These are phyloP conservation scores for Davidsoniella neocaledoniae DNA, from an alignment of 2,329 filamentous ascomycete genomes.

Conservation along the genomic window DNA sequence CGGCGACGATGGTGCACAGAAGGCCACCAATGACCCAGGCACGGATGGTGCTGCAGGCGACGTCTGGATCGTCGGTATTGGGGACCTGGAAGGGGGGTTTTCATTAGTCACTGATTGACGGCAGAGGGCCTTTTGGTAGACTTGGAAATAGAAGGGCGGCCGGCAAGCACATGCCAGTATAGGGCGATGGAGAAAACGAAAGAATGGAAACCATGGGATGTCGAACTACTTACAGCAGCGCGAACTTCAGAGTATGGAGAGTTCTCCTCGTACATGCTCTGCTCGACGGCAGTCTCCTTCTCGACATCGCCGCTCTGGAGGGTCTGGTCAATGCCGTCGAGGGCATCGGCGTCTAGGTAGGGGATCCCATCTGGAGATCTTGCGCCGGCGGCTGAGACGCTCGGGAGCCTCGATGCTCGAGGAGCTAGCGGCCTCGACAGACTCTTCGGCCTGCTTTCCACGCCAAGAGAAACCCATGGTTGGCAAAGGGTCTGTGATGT, in stretches of 20 bases:
- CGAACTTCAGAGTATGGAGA: conserved; percentile 37
- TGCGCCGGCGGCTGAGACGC: conserved; percentile 6
- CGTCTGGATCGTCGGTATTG: conserved; percentile 31
- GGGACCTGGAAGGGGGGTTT: conserved; percentile 10
- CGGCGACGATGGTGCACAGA: conserved; percentile 40
- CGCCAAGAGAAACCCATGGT: conserved; percentile 12
- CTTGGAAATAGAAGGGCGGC: no score
- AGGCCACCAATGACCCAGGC: conserved; percentile 41
- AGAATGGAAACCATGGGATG: conserved; percentile 21
- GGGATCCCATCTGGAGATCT: conserved; percentile 36
- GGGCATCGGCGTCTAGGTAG: conserved; percentile 35
- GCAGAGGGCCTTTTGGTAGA: no score
- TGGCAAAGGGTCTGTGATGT: not conserved
- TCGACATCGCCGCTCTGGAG: conserved; percentile 27
- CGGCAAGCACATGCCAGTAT: conserved; percentile 13
- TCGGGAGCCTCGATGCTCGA: conserved; percentile 7
- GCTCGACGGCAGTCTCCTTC: conserved; percentile 28
- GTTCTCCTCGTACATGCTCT: conserved; percentile 32
- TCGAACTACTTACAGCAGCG: conserved; percentile 24
- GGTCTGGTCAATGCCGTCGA: conserved; percentile 33
- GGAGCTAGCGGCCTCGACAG: not conserved
- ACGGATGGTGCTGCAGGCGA: conserved; percentile 39
- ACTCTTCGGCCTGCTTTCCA: conserved; percentile 8
- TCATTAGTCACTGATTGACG: not conserved
- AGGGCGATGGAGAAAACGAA: not conserved